A percentile compares a stretch with the other conserved stretches of the same genome.
phyloP scores from a whole-genome alignment of 73 alveolate genomes.

The Effrenium voratum region DNA sequence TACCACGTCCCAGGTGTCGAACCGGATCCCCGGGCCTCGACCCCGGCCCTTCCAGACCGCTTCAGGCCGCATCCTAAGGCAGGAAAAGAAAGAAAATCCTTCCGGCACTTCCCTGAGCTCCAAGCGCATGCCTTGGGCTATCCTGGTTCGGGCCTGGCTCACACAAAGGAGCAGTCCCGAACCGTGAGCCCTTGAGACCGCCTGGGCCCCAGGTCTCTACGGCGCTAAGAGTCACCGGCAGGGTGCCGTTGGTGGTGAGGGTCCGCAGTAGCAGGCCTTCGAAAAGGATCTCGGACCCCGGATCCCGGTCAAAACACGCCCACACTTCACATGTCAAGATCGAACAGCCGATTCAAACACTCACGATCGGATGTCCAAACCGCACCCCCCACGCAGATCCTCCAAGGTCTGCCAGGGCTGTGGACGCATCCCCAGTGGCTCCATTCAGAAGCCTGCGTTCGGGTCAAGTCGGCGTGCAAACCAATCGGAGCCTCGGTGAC shows the following conservation, averaged over 20 bases:
- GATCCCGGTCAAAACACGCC: not conserved
- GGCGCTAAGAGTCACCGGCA: slow-evolving; percentile 86
- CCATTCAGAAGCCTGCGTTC: slow-evolving; percentile 64
- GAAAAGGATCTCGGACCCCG: too few species aligned
- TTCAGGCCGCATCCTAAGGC: too few species aligned
- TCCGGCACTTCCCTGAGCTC: too few species aligned
- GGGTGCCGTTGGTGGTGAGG: slow-evolving; percentile 78
- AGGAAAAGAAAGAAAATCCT: too few species aligned
- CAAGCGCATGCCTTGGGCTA: not conserved
- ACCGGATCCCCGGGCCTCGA: too few species aligned
- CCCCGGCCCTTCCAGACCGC: too few species aligned
- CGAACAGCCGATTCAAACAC: not conserved
- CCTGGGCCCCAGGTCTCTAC: slow-evolving; percentile 94
- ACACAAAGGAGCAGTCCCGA: too few species aligned
- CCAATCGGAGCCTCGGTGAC: too few species aligned
- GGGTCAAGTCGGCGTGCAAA: too few species aligned
- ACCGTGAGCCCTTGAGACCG: not conserved
- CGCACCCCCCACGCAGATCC: not conserved
- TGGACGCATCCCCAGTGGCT: slow-evolving; percentile 65
- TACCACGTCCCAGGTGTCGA: too few species aligned
- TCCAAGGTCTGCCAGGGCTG: slow-evolving; percentile 83
- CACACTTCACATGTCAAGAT: not conserved
- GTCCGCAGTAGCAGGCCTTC: slow-evolving; percentile 70
- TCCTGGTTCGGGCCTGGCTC: not conserved
- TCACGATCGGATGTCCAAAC: not conserved